Evolutionary conservation across 495 filamentous ascomycete genomes (phyloP).

Genomic region (Penicillium ucsense): DNA sequence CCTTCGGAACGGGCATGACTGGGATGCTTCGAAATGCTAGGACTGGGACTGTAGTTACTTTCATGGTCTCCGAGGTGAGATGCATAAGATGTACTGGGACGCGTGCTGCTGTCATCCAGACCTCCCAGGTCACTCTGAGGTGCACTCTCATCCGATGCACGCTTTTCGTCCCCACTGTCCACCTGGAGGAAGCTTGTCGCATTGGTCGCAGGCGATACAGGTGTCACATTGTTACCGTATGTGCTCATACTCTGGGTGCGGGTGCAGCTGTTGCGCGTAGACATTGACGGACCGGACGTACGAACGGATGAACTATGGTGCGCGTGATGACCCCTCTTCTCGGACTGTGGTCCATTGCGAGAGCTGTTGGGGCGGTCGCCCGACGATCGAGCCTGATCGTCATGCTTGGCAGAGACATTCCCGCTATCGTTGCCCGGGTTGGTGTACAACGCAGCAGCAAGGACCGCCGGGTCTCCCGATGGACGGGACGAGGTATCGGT

Average conservation of each 20-base stretch:
- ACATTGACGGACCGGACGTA: conserved; percentile 26
- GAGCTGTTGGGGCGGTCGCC: conserved; percentile 24
- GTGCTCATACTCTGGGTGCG: conserved; percentile 35
- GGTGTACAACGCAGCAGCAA: conserved; percentile 25
- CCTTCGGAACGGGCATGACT: conserved; percentile 10
- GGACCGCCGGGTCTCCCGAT: conserved; percentile 19
- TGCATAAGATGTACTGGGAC: conserved; percentile 22
- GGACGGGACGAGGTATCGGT: conserved; percentile 7
- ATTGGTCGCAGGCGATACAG: conserved; percentile 41
- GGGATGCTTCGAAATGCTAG: conserved; percentile 5
- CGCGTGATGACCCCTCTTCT: conserved; percentile 24
- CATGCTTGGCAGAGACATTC: conserved; percentile 3
- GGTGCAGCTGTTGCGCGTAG: conserved; percentile 35
- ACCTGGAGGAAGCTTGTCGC: conserved; percentile 42
- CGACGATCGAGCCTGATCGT: conserved; percentile 11
- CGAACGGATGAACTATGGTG: conserved; percentile 30
- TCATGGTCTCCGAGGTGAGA: conserved; percentile 11
- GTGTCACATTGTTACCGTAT: conserved; percentile 36
- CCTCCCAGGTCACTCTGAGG: conserved; percentile 18
- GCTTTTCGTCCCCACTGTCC: conserved; percentile 40
- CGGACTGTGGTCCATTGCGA: conserved; percentile 14
- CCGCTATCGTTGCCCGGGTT: conserved; percentile 12
- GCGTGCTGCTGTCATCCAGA: conserved; percentile 20
- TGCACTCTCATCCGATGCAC: conserved; percentile 19
- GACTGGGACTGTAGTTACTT: conserved; percentile 12